Conservation (phyloP, 164 flowering plant genomes). For the Saururus chinensis region DNA sequence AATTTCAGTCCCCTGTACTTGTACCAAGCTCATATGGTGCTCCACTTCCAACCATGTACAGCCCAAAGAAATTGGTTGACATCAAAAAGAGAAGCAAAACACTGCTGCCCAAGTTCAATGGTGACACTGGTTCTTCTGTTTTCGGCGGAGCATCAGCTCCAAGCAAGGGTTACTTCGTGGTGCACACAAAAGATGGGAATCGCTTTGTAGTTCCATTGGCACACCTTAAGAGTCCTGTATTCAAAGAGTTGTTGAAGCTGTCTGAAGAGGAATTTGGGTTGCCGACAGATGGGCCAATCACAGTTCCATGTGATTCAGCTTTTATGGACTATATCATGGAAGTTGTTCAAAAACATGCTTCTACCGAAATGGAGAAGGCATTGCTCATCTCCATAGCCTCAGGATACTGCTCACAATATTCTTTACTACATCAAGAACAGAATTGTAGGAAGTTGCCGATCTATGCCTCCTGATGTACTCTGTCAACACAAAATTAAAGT, state of each 20-base stretch:
- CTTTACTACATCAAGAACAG: neutral
- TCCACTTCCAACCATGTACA: conserved; percentile 9
- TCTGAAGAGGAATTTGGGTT: conserved; percentile 22
- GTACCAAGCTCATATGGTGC: too few relatives aligned
- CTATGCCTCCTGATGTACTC: too few relatives aligned
- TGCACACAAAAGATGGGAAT: conserved; percentile 9
- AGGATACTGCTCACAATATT: neutral
- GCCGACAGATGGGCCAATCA: conserved; percentile 5
- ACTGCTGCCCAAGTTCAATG: too few relatives aligned
- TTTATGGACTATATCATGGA: conserved; percentile 12
- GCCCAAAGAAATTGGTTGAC: conserved; percentile 10
- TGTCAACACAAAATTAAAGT: too few relatives aligned
- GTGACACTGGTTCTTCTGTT: too few relatives aligned
- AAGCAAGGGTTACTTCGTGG: conserved; percentile 19
- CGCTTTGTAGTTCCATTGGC: conserved; percentile 13
- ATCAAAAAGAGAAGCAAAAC: neutral
- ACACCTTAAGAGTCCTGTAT: conserved; percentile 5
- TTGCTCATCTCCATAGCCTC: conserved; percentile 8
- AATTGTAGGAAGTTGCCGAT: too few relatives aligned
- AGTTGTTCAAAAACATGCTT: neutral
- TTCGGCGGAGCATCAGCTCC: conserved; percentile 6
- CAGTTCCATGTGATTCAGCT: conserved; percentile 13
- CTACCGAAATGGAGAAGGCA: conserved; percentile 10
- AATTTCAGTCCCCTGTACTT: neutral
- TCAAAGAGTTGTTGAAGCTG: conserved; percentile 14